phyloP scores from a whole-genome alignment of 345 rosid species.

The Murraya koenigii region DNA sequence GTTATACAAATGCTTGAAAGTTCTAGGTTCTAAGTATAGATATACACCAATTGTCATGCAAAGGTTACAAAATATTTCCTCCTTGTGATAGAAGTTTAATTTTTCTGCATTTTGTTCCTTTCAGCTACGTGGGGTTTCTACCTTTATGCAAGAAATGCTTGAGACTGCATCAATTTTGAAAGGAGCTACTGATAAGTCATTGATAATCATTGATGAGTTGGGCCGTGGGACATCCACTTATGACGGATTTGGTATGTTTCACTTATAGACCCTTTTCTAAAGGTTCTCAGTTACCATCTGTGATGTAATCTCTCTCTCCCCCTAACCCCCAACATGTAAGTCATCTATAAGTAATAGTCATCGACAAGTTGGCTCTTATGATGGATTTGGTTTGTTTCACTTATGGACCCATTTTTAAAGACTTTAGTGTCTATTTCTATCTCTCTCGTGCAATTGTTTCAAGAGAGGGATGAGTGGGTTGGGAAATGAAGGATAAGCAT shows the following conservation, averaged over 20 bases:
- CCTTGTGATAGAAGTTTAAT: constrained; percentile 3
- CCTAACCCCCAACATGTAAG: neutral
- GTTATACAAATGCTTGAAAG: neutral
- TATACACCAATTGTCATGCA: neutral
- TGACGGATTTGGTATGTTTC: constrained; percentile 91
- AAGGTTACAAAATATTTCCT: neutral
- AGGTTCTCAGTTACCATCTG: neutral
- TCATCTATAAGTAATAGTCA: constrained; percentile 51
- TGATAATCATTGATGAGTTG: constrained; percentile 94
- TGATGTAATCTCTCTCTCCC: neutral
- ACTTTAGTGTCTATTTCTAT: neutral
- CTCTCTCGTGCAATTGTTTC: neutral
- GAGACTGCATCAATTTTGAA: constrained; percentile 94
- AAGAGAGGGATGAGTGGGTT: neutral
- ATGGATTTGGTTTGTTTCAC: constrained; percentile 81
- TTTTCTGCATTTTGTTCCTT: constrained; percentile 13
- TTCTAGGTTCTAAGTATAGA: neutral
- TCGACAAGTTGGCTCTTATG: constrained; percentile 89
- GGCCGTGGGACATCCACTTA: constrained; percentile 99
- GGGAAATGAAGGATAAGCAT: neutral
- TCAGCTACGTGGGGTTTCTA: constrained; percentile 92
- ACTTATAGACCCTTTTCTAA: neutral
- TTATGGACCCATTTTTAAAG: neutral
- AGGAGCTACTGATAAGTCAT: constrained; percentile 85
- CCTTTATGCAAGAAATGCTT: constrained; percentile 99